These are phyloP conservation scores for Apiospora rasikravindrae DNA, from an alignment of 2,329 filamentous ascomycete genomes.

Conservation along the genomic window DNA sequence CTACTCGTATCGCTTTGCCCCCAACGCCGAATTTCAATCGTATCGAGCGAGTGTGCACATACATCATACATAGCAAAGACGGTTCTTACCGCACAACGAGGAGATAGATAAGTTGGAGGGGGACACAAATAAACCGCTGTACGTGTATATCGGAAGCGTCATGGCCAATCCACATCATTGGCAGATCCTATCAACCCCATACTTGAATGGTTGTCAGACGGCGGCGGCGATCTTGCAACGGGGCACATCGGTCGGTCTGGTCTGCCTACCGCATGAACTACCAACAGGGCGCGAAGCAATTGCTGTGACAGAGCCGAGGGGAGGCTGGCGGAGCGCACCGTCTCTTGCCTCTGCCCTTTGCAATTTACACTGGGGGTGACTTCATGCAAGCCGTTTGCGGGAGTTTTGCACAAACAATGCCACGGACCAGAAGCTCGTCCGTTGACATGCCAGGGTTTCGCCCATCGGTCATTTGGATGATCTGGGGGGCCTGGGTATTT, in stretches of 20 bases:
- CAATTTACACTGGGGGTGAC: conserved; percentile 21
- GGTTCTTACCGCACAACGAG: background rate
- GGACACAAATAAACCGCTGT: background rate
- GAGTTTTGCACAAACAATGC: conserved; percentile 25
- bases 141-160: conserved; percentile 16
- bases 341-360: conserved; percentile 18
- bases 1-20: background rate
- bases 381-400: conserved; percentile 28
- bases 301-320: conserved; percentile 32
- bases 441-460: conserved; percentile 19
- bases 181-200: conserved; percentile 32
- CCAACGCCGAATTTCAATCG: background rate
- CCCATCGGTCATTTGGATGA: conserved; percentile 12
- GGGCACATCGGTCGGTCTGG: conserved; percentile 12
- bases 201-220: conserved; percentile 29
- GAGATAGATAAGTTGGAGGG: background rate
- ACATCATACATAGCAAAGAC: background rate
- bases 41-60: background rate
- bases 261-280: conserved; percentile 29
- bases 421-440: conserved; percentile 25
- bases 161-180: conserved; percentile 27
- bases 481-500: conserved; percentile 7
- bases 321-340: conserved; percentile 31
- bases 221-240: conserved; percentile 33
- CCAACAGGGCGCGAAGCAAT: conserved; percentile 34